Base-by-base conservation (phyloP, 306 rosid genomes). In the Elaeagnus macrophylla region DNA sequence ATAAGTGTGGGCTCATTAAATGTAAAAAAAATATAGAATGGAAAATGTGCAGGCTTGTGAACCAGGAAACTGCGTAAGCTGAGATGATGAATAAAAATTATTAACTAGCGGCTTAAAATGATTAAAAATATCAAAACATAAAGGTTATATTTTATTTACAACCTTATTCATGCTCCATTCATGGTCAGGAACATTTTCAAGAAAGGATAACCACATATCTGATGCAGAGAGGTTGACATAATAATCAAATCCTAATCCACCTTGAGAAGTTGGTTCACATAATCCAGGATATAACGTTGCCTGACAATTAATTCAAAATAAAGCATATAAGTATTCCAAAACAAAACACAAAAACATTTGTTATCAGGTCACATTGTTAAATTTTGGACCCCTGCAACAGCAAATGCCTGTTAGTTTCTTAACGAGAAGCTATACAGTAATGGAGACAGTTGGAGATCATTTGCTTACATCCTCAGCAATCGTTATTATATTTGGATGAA, bases 101-200 rank as follows among this genome's bases (percentile, higher is more conserved):
- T 25, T 25, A 25, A 25, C 32, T 1, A 5, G 32, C 32, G 4
- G 32, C 32, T 25, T 25, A 25, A 25, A 25, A 25, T 25, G 32
- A 25, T 25, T 25, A 25, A 25, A 25, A 25, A 25, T 25, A 25
- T 25, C 32, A 25, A 3, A 25, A 25, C 4, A 25, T 2, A 25
- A 25, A 25, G 32, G 4, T 25, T 25, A 25, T 25, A 25, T 25
- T 25, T 25, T 25, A 25, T 25, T 25, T 51, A 76, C 57, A 54
- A 90, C 97, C 97, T 86, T 86, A 57, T 60, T 81, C 97, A 91
- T 91, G 79, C 80, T 86, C 97, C 97, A 91, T 57, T 86, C 83
- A 48, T 70, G 81, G 55, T 84, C 94, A 42, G 93, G 82, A 72
- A 83, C 81, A 67, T 70, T 73, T 62, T 84, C 86, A 53, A 91